A percentile compares a stretch with the other conserved stretches of the same genome.
phyloP scores from a whole-genome alignment of 352 stramenopile species.

The Phytophthora lateralis region DNA sequence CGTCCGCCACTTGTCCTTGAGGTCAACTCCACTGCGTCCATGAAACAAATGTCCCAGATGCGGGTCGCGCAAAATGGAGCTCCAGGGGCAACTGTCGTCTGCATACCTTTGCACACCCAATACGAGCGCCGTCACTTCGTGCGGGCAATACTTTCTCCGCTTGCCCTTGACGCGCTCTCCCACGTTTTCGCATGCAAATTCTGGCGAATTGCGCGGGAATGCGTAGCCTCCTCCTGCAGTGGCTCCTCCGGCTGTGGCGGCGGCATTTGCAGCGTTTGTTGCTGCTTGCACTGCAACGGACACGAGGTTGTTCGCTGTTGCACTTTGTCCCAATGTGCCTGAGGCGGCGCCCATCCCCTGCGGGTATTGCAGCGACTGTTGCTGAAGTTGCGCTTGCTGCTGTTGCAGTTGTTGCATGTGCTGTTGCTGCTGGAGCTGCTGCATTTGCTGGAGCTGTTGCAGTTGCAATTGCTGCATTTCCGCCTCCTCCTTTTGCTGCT shows the following conservation, averaged over 20 bases:
- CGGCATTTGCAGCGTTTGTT: constrained; percentile 43
- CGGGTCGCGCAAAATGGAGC: constrained; percentile 75
- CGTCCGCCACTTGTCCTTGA: constrained; percentile 88
- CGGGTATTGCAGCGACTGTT: constrained; percentile 46
- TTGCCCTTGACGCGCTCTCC: constrained; percentile 86
- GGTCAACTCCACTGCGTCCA: constrained; percentile 73
- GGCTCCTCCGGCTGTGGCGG: constrained; percentile 28
- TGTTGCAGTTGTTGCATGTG: constrained; percentile 41
- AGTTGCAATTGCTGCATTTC: constrained; percentile 28
- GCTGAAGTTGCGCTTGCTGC: constrained; percentile 39
- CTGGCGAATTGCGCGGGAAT: constrained; percentile 71
- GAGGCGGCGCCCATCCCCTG: constrained; percentile 28
- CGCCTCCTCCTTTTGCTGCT: constrained; percentile 32
- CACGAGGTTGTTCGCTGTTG: constrained; percentile 45
- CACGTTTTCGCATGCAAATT: constrained; percentile 85
- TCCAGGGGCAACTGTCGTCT: constrained; percentile 86
- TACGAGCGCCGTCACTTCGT: constrained; percentile 84
- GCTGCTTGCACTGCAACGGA: constrained; percentile 48
- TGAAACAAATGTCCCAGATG: constrained; percentile 80
- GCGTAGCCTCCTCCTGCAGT: constrained; percentile 47
- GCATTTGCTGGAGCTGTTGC: constrained; percentile 35
- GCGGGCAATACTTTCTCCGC: constrained; percentile 81
- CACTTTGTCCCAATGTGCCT: constrained; percentile 37
- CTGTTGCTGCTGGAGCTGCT: constrained; percentile 34
- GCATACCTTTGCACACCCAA: constrained; percentile 84